Evolutionary conservation across 2,329 filamentous ascomycete species (phyloP).

Genomic region (Pseudomassariella vexata): DNA sequence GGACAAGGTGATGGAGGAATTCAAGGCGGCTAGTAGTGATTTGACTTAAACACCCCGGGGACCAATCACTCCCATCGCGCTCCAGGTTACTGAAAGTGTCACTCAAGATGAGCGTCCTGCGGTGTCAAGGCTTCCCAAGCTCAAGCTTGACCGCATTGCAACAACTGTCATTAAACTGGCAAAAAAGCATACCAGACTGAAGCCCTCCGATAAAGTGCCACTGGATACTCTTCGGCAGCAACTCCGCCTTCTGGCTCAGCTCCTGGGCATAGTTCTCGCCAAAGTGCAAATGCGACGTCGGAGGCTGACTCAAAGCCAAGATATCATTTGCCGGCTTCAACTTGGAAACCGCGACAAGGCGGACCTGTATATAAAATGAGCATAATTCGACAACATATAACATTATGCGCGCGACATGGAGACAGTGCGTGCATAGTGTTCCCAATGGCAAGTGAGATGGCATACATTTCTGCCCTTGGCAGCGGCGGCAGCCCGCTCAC

Average conservation of each 20-base stretch:
- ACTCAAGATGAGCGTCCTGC: conserved; percentile 4
- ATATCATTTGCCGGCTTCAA: conserved; percentile 91
- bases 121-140: background rate
- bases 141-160: too few species aligned
- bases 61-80: too few species aligned
- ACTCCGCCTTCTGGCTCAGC: conserved; percentile 73
- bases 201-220: conserved; percentile 98
- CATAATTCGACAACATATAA: too few species aligned
- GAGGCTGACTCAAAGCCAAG: conserved; percentile 68
- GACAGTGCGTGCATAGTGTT: too few species aligned
- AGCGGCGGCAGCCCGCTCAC: conserved; percentile 48
- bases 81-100: too few species aligned
- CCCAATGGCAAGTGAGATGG: conserved; percentile 9
- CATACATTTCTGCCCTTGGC: conserved; percentile 50
- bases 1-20: too few species aligned
- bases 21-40: too few species aligned
- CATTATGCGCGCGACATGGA: too few species aligned
- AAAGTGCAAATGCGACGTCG: conserved; percentile 66
- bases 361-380: conserved; percentile 45
- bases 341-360: conserved; percentile 93
- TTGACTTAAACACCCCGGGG: too few species aligned
- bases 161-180: too few species aligned
- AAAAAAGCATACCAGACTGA: conserved; percentile 64
- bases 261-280: conserved; percentile 97
- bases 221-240: conserved; percentile 69